Conservation (phyloP, 176 grass and related monocot genomes). For the Musa acuminata region DNA sequence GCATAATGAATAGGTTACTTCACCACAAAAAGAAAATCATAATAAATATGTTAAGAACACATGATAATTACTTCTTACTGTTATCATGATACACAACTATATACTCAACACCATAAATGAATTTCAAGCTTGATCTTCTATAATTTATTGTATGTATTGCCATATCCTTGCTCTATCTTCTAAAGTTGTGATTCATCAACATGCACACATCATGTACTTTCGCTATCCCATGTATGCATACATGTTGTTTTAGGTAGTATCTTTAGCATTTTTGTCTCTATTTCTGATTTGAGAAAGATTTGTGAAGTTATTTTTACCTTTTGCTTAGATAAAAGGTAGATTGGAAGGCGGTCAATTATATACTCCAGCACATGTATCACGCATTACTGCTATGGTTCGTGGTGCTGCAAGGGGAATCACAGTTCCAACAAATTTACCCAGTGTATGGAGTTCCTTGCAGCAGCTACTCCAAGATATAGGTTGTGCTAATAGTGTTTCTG, state of each 20-base stretch:
- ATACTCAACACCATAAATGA: too few species aligned
- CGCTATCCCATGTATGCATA: neutral
- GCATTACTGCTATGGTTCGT: constrained; percentile 86
- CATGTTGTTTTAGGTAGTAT: neutral
- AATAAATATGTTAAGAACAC: neutral
- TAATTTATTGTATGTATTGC: too few species aligned
- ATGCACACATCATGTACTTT: neutral
- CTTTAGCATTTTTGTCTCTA: constrained; percentile 7
- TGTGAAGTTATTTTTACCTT: constrained; percentile 2
- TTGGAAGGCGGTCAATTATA: constrained; percentile 93
- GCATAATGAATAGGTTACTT: neutral
- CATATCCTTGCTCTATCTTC: too few species aligned
- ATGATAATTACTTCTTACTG: neutral
- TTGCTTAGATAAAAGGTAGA: constrained; percentile 75
- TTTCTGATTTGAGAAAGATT: constrained; percentile 1
- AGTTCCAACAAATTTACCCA: constrained; percentile 73
- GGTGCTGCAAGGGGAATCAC: constrained; percentile 87
- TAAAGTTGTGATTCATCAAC: too few species aligned
- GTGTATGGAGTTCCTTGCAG: constrained; percentile 90
- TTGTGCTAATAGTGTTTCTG: constrained; percentile 68
- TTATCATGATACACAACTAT: too few species aligned
- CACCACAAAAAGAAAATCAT: neutral
- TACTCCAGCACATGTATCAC: constrained; percentile 78
- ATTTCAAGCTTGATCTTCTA: too few species aligned
- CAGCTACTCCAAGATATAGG: constrained; percentile 89